Evolutionary conservation across 2,329 filamentous ascomycete species (phyloP), one percentile per base, ranked within the genome.

Genomic region (Botrytis sinoallii): DNA sequence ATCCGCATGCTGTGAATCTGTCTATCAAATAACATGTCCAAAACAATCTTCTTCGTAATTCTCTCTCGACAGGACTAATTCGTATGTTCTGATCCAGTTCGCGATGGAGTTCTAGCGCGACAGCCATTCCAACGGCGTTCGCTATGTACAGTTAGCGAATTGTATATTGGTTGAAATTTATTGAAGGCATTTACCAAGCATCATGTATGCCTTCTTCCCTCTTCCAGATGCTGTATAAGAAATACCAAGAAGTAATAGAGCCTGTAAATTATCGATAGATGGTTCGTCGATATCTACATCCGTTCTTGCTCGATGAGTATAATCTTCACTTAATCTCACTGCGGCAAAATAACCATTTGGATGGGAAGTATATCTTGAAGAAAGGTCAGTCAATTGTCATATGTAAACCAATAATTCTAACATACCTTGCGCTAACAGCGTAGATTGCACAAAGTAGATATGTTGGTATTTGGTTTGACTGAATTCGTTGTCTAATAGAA

Each of bases 21-120:
- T 97, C 94, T 82, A 97, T 90, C 40, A 97, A 84, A 78, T 96
- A 97, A 80, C 93, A 95, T 3, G 92, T 91, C 94, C 94, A 97
- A 82, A 97, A 97, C 2, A 97, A 84, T n/a, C 92, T 88, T 72
- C 94, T 86, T 64, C 92, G 88, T 79, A 91, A 90, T 83, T 97
- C 94, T 73, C 92, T 88, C 80, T 97, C 93, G 6, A 89, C 84
- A 0, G 89, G 86, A 0, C 89, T 88, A 18, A 92, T 86, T 72
- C 88, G 88, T 20, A 88, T 84, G 69, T 88, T 88, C 9, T 85
- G 80, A 38, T 93, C 90, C 61, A 91, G 84, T 83, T 97, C 94
- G 46, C 93, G 89, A 80, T 97, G 93, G 4, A 96, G 85, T 79
- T 95, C 93, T 18, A 97, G 86, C 5, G 93, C 93, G 82, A 94